Evolutionary conservation across 148 eudicot genomes (phyloP).

Genomic region (Spergularia bocconei): DNA sequence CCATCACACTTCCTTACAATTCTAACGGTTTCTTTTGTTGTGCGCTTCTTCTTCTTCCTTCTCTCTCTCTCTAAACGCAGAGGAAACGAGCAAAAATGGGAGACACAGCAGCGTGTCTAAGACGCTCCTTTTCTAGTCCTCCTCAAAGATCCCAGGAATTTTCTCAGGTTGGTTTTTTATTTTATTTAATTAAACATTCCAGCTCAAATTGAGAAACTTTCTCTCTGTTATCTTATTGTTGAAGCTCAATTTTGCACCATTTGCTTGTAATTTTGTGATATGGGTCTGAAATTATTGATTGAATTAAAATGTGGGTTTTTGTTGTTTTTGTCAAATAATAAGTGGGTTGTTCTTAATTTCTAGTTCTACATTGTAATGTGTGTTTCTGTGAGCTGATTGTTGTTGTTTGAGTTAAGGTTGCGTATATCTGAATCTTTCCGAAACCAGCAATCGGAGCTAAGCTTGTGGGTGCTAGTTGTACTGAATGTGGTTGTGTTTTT

Average conservation of each 20-base stretch:
- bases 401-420: neutral
- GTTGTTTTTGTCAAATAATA: too few relatives aligned
- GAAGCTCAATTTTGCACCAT: too few relatives aligned
- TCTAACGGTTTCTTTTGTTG: constrained; percentile 1
- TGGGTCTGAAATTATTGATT: neutral
- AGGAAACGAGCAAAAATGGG: constrained; percentile 24
- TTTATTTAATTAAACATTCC: neutral
- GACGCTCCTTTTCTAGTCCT: constrained; percentile 48
- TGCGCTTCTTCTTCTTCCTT: neutral
- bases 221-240: too few relatives aligned
- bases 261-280: neutral
- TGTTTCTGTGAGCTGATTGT: neutral
- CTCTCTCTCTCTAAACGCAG: neutral
- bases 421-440: neutral
- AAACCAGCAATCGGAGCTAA: too few relatives aligned
- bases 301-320: constrained; percentile 9
- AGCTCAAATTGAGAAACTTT: too few relatives aligned
- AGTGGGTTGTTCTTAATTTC: neutral
- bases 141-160: constrained; percentile 29
- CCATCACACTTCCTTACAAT: too few relatives aligned
- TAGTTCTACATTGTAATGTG: neutral
- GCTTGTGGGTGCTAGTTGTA: too few relatives aligned
- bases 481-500: too few relatives aligned
- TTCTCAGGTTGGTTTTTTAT: constrained; percentile 32
- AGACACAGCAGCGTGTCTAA: constrained; percentile 35